These are phyloP conservation scores for Alternaria burnsii DNA, from an alignment of 2,329 filamentous ascomycete genomes.

Conservation along the genomic window DNA sequence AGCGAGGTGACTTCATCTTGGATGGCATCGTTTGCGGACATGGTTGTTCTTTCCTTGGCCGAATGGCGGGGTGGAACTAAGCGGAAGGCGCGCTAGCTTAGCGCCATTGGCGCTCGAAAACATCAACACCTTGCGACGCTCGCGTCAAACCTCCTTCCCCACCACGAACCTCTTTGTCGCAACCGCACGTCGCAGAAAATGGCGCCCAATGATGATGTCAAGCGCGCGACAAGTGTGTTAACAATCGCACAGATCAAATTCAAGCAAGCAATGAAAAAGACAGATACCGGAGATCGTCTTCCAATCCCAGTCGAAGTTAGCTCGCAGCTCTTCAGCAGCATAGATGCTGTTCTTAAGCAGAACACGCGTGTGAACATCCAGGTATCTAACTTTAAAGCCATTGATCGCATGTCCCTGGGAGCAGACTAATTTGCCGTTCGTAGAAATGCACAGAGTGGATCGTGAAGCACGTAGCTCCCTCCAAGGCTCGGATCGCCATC, in stretches of 20 bases:
- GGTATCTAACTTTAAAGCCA: conserved; percentile 41
- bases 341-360: conserved; percentile 41
- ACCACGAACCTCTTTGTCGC: conserved; percentile 13
- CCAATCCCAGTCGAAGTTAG: conserved; percentile 33
- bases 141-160: conserved; percentile 3
- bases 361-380: conserved; percentile 42
- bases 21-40: conserved; percentile 56
- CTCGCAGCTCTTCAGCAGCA: conserved; percentile 32
- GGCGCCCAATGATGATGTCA: conserved; percentile 32
- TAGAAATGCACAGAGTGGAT: conserved; percentile 92
- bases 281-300: conserved; percentile 28
- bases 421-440: conserved; percentile 43
- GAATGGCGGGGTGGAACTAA: conserved; percentile 22
- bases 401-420: conserved; percentile 28
- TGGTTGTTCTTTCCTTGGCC: conserved; percentile 26
- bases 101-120: conserved; percentile 19
- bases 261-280: conserved; percentile 37
- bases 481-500: conserved; percentile 69
- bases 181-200: conserved; percentile 19
- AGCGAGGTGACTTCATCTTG: conserved; percentile 80
- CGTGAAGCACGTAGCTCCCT: conserved; percentile 73
- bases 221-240: conserved; percentile 33
- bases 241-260: conserved; percentile 42
- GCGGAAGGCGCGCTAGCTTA: conserved; percentile 22
- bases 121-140: conserved; percentile 9